Evolutionary conservation across 805 yeast genomes (phyloP), one percentile per base, ranked within the genome.

Genomic region (Lipomyces spencermartinsiae): DNA sequence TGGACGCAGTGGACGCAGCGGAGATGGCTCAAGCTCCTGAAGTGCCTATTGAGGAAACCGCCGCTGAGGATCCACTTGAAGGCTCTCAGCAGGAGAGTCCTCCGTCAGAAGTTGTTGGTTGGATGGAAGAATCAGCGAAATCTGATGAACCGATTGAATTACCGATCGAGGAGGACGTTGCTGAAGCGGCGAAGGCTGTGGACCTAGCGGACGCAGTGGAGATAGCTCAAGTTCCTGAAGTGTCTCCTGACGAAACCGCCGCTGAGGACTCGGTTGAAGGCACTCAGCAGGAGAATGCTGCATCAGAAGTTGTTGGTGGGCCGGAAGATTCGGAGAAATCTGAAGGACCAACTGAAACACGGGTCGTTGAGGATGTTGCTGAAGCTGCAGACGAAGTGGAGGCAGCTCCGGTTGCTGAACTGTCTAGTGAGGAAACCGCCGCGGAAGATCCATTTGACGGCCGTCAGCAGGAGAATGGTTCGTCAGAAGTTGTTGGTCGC

Each of bases 121-220:
- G n/a, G 22, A 34, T 6, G 16, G 58, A 33, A 6, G 19, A 22
- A 14, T 3, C 19, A 2, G n/a, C n/a, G n/a, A 22, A 35, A 22
- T 22, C 62, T 37, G 61, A 43, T 29, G 59, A 59, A 16, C 7
- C 0, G 14, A 59, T 8, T 19, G 43, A 4, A 8, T 14, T 8
- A 16, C 43, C 43, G 43, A 37, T 16, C 16, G 34, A 8, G 19
- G 31, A 37, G 53, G 53, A 35, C 3, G 31, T 37, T 12, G 58
- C 19, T 25, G 65, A 55, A 6, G 71, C 66, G 16, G 65, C 34
- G 8, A 59, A 25, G 9, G 55, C 37, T 6, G 66, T 46, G n/a
- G 70, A 61, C 58, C 34, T 37, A 22, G 31, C 22, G 12, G 55
- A 34, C 12, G n/a, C 63, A 19, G n/a, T n/a, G n/a, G n/a, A n/a